phyloP scores from a whole-genome alignment of 1,284 basidiomycete species.

The Mycena sp. region DNA sequence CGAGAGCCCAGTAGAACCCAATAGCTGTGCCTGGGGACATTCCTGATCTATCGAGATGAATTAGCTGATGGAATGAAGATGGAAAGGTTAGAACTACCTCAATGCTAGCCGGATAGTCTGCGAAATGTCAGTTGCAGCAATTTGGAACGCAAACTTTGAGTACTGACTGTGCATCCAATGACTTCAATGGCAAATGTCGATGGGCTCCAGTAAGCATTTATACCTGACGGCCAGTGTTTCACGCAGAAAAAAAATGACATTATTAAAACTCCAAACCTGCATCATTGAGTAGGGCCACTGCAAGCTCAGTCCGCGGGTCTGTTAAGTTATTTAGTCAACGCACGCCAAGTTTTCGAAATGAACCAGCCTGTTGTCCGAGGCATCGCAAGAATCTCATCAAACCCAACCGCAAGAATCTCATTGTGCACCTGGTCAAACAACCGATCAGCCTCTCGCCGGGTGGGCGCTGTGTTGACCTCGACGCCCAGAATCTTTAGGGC shows the following conservation, averaged over 20 bases:
- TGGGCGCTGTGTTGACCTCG: constrained; percentile 64
- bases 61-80: constrained; percentile 10
- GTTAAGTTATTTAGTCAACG: too few species aligned
- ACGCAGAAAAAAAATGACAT: not conserved
- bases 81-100: constrained; percentile 49
- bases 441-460: constrained; percentile 61
- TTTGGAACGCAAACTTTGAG: not conserved
- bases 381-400: constrained; percentile 71
- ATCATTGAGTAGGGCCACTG: constrained; percentile 73
- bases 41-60: constrained; percentile 57
- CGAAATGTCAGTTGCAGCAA: constrained; percentile 9
- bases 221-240: constrained; percentile 51
- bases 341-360: too few species aligned
- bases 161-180: constrained; percentile 71
- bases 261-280: constrained; percentile 57
- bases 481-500: constrained; percentile 73
- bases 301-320: constrained; percentile 68
- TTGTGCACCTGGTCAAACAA: constrained; percentile 79
- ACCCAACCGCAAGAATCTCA: constrained; percentile 74
- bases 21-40: constrained; percentile 74
- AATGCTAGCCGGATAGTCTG: constrained; percentile 75
- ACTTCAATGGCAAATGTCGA: constrained; percentile 64
- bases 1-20: constrained; percentile 79
- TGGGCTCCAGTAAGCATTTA: constrained; percentile 77
- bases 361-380: constrained; percentile 57